These are phyloP conservation scores for Phycomyces blakesleeanus DNA, from an alignment of 192 early-diverging fungal species.

Conservation along the genomic window DNA sequence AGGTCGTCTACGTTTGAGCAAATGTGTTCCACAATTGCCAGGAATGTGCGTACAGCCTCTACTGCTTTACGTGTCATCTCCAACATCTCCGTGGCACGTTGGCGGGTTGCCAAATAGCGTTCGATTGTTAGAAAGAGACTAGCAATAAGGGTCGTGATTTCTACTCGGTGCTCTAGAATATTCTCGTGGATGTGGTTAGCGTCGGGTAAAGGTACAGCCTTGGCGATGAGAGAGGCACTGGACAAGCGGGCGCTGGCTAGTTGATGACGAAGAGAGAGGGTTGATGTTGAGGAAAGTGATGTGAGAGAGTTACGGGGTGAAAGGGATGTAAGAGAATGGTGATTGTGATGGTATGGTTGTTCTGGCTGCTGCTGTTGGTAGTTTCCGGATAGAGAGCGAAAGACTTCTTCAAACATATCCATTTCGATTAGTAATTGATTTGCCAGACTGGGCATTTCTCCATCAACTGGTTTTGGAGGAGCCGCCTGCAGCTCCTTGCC, in stretches of 20 bases:
- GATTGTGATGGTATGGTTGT: background rate
- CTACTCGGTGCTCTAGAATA: constrained; percentile 16
- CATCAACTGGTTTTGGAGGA: background rate
- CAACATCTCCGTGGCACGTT: constrained; percentile 19
- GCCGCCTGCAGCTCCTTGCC: constrained; percentile 16
- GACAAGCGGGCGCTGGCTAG: constrained; percentile 10
- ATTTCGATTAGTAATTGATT: constrained; percentile 23
- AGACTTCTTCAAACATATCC: constrained; percentile 14
- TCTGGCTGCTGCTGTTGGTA: too few species aligned
- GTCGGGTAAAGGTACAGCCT: constrained; percentile 12
- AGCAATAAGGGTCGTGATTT: constrained; percentile 10
- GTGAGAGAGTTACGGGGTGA: constrained; percentile 3
- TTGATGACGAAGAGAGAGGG: constrained; percentile 17
- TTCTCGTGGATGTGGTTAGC: constrained; percentile 11
- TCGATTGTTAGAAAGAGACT: constrained; percentile 12
- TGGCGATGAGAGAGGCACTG: constrained; percentile 16
- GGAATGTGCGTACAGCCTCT: constrained; percentile 28
- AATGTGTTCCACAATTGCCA: constrained; percentile 33
- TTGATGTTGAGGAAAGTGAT: background rate
- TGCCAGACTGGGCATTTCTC: constrained; percentile 20
- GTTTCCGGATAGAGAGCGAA: background rate
- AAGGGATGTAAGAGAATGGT: background rate
- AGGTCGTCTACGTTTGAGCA: constrained; percentile 24
- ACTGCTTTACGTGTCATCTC: constrained; percentile 35
- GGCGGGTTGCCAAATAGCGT: constrained; percentile 4